These are phyloP conservation scores for Penicillium daleae DNA, from an alignment of 495 filamentous ascomycete species.

Conservation along the genomic window DNA sequence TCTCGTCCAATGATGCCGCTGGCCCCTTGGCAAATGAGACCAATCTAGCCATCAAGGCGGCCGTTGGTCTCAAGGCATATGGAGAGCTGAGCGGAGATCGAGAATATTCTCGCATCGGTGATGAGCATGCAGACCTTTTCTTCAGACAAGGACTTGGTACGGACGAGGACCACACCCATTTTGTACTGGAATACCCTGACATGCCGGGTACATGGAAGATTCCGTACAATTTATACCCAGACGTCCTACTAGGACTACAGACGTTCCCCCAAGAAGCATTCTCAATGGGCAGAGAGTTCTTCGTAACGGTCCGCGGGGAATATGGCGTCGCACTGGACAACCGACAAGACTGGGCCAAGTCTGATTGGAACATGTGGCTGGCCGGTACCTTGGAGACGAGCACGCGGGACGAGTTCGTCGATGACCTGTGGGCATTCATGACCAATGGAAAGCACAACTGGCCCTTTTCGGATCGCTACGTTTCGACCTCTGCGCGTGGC, in stretches of 20 bases:
- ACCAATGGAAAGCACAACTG: slow-evolving; percentile 52
- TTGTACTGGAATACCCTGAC: slow-evolving; percentile 47
- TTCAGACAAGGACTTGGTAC: slow-evolving; percentile 44
- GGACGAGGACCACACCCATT: slow-evolving; percentile 45
- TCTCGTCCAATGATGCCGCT: slow-evolving; percentile 59
- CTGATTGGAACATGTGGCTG: slow-evolving; percentile 56
- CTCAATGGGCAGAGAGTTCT: slow-evolving; percentile 45
- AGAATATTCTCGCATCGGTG: slow-evolving; percentile 46
- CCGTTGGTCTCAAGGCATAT: slow-evolving; percentile 56
- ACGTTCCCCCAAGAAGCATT: slow-evolving; percentile 44
- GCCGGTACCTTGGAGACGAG: slow-evolving; percentile 38
- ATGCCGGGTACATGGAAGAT: slow-evolving; percentile 43
- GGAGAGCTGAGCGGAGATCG: slow-evolving; percentile 43
- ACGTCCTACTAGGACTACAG: slow-evolving; percentile 46
- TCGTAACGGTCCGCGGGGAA: slow-evolving; percentile 40
- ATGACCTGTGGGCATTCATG: slow-evolving; percentile 51
- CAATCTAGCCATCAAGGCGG: slow-evolving; percentile 60
- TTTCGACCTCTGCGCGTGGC: slow-evolving; percentile 42
- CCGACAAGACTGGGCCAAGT: slow-evolving; percentile 52
- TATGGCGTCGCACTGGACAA: slow-evolving; percentile 51
- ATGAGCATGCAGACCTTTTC: slow-evolving; percentile 44
- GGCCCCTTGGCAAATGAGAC: slow-evolving; percentile 57
- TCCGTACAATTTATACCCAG: slow-evolving; percentile 51
- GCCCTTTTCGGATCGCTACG: slow-evolving; percentile 54
- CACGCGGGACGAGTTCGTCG: slow-evolving; percentile 41